phyloP scores from a whole-genome alignment of 1,284 basidiomycete species.

The Xerocomus minutiporus region DNA sequence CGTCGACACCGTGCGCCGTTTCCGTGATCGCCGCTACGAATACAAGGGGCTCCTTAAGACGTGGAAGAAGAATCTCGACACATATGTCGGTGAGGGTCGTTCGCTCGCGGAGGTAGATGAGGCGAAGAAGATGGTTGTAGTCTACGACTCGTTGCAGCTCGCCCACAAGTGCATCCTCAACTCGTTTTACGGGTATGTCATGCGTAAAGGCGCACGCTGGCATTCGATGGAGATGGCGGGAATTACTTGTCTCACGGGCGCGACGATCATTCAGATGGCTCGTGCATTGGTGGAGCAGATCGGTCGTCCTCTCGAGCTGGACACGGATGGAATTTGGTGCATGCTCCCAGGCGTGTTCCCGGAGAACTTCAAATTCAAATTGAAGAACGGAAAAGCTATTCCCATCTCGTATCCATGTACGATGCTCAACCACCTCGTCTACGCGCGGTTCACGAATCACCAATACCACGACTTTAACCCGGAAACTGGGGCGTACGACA shows the following conservation, averaged over 20 bases:
- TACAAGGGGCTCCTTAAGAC: conserved; percentile 99
- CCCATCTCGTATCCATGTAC: conserved; percentile 98
- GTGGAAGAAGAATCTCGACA: conserved; percentile 98
- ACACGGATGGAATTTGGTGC: conserved; percentile 99
- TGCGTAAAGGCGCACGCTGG: conserved; percentile 99
- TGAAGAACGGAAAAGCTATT: conserved; percentile 84
- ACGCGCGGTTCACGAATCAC: conserved; percentile 94
- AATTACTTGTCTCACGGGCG: conserved; percentile 98
- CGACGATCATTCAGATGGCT: conserved; percentile 99
- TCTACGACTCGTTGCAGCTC: conserved; percentile 99
- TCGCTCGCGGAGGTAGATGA: conserved; percentile 88
- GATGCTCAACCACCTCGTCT: conserved; percentile 98
- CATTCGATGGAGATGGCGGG: conserved; percentile 99
- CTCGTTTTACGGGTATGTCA: conserved; percentile 99
- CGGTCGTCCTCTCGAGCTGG: conserved; percentile 93
- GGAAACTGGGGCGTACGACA: conserved; percentile 76
- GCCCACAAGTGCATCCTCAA: conserved; percentile 99
- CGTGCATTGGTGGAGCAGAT: conserved; percentile 96
- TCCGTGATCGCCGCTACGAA: conserved; percentile 97
- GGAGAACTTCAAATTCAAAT: conserved; percentile 96
- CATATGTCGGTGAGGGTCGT: conserved; percentile 59
- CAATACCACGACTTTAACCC: conserved; percentile 95
- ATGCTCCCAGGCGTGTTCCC: conserved; percentile 99
- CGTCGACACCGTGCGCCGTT: conserved; percentile 95
- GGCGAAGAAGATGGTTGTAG: conserved; percentile 99